Base-by-base conservation (phyloP, 2,329 filamentous ascomycete species). In the Lachnellula hyalina region DNA sequence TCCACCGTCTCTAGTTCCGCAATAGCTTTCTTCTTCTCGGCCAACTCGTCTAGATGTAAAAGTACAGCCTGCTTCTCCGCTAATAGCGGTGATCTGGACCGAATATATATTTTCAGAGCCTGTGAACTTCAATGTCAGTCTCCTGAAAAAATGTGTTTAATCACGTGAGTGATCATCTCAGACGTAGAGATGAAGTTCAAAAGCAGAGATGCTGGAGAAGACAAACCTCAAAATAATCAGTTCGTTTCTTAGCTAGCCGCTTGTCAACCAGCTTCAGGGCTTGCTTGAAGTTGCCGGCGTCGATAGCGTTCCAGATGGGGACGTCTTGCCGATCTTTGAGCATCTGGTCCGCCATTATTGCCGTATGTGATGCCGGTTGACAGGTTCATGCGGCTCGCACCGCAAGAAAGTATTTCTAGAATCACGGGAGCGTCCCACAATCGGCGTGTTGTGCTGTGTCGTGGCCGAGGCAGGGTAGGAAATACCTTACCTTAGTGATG, bases 211-310 rank as follows among this genome's bases (percentile, higher is more conserved):
- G 28, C 3, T 5, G 23, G 38, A 17, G 17, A 61, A 17, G 17
- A 61, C 65, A 40, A 61, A 71, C 68, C 61, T 69, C 60, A 21
- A 67, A 57, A 53, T 70, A 69, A 23, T 66, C 62, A 5, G 61
- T 62, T 12, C 49, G 56, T 25, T 65, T 67, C 57, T 71, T 71
- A 23, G 62, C 55, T 32, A 71, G 49, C 45, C 64, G 63, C 57
- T 70, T 71, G 9, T 70, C 67, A 4, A 71, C 65, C 4, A 68
- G 56, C 55, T 69, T 71, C 41, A 69, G 56, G 11, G 68, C 68
- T 54, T 68, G 66, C 58, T 70, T 71, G 51, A 62, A 67, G 56
- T 68, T 68, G 34, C 61, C 63, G n/a, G 61, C 62, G 41, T 70
- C 67, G 44, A 71, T 66, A 14, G 68, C 66, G 47, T 65, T 67